phyloP scores from a whole-genome alignment of 805 yeast genomes.

The Kluyveromyces siamensis region DNA sequence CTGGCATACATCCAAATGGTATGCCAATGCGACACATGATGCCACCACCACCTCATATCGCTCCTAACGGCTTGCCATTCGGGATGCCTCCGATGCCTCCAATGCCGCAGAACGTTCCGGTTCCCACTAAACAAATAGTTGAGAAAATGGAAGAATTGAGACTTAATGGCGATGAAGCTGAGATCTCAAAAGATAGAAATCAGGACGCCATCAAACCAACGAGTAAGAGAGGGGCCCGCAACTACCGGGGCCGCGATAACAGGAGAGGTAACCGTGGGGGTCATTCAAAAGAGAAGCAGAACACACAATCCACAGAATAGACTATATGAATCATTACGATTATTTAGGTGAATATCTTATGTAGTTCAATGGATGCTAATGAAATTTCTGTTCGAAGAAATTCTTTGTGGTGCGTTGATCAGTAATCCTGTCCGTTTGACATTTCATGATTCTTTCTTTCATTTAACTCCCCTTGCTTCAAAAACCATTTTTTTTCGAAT shows the following conservation, averaged over 20 bases:
- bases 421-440: constrained; percentile 34
- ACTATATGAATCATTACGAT: neutral
- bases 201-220: neutral
- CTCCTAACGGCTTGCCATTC: constrained; percentile 4
- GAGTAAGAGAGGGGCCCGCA: neutral
- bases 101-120: neutral
- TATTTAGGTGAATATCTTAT: no score
- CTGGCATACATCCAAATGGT: constrained; percentile 11
- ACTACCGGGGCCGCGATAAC: neutral
- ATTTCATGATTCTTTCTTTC: constrained; percentile 26
- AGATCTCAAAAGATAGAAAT: neutral
- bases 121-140: neutral
- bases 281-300: neutral
- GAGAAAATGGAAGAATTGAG: neutral
- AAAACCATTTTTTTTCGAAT: constrained; percentile 60
- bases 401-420: neutral
- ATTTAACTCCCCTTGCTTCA: constrained; percentile 30
- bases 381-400: no score
- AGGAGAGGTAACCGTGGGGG: neutral
- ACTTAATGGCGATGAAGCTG: neutral
- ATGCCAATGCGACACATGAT: constrained; percentile 12
- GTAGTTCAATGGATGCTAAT: neutral
- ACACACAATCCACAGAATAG: neutral
- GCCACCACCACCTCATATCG: constrained; percentile 7
- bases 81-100: neutral